phyloP scores from a whole-genome alignment of 352 stramenopile species.

The Phytophthora sojae region DNA sequence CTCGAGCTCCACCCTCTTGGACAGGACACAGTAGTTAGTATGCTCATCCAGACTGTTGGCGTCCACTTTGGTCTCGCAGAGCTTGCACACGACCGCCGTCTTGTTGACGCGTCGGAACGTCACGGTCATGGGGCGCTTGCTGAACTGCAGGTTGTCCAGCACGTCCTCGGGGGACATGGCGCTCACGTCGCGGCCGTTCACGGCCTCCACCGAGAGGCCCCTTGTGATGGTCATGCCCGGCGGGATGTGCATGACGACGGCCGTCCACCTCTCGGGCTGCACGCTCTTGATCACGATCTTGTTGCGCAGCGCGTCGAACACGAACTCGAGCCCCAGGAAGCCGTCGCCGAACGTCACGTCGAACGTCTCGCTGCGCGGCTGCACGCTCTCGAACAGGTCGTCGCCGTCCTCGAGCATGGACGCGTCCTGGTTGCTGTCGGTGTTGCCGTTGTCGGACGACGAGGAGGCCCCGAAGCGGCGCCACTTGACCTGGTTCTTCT shows the following conservation, averaged over 20 bases:
- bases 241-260: conserved; percentile 50
- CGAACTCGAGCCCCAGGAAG: conserved; percentile 80
- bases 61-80: conserved; percentile 83
- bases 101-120: conserved; percentile 60
- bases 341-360: conserved; percentile 79
- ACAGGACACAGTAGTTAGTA: conserved; percentile 84
- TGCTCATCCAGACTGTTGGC: conserved; percentile 72
- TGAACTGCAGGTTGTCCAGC: conserved; percentile 71
- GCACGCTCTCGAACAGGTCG: conserved; percentile 33
- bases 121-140: conserved; percentile 65
- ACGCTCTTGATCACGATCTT: conserved; percentile 78
- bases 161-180: conserved; percentile 54
- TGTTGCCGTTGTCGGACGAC: too few relatives aligned
- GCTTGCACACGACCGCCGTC: conserved; percentile 74
- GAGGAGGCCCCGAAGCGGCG: conserved; percentile 15
- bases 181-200: conserved; percentile 58
- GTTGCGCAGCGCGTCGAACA: conserved; percentile 51
- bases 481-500: conserved; percentile 71
- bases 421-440: background rate
- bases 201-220: conserved; percentile 70
- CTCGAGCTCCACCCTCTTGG: conserved; percentile 76
- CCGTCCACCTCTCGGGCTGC: conserved; percentile 39
- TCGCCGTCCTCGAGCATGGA: conserved; percentile 25
- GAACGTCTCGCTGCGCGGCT: conserved; percentile 54
- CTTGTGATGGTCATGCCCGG: conserved; percentile 46